phyloP scores from a whole-genome alignment of 495 filamentous ascomycete genomes.

The Ascodesmis nigricans region DNA sequence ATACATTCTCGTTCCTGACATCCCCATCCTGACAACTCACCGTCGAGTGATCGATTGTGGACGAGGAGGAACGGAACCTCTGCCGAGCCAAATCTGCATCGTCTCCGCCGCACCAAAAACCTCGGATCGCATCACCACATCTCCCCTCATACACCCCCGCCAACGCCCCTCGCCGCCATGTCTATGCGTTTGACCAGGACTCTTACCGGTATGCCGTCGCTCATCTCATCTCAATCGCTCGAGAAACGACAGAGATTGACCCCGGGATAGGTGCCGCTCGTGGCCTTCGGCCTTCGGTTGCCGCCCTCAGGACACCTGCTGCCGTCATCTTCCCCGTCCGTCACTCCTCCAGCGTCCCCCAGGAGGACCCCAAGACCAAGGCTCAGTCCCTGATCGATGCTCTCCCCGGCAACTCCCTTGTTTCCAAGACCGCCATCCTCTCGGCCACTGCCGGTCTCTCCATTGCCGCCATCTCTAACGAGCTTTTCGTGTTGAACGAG shows the following conservation, averaged over 20 bases:
- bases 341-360: slow-evolving; percentile 51
- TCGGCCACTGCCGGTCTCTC: slow-evolving; percentile 78
- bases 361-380: slow-evolving; percentile 73
- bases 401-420: slow-evolving; percentile 59
- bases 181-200: slow-evolving; percentile 21
- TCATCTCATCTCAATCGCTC: neutral
- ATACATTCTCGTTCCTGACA: no score
- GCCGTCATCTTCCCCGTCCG: slow-evolving; percentile 37
- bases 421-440: slow-evolving; percentile 90
- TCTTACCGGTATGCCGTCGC: slow-evolving; percentile 14
- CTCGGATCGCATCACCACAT: neutral
- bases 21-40: no score
- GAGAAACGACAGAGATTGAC: slow-evolving; percentile 1
- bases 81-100: no score
- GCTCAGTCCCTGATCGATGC: slow-evolving; percentile 86
- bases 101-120: no score
- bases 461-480: slow-evolving; percentile 92
- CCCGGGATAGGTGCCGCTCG: slow-evolving; percentile 52
- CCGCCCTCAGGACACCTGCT: slow-evolving; percentile 32
- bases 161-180: slow-evolving; percentile 12
- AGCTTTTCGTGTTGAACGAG: slow-evolving; percentile 98
- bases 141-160: slow-evolving; percentile 1
- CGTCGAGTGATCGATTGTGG: no score
- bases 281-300: slow-evolving; percentile 41
- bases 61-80: no score